Evolutionary conservation across 495 filamentous ascomycete species (phyloP), one percentile per base, ranked within the genome.

Genomic region (Aspergillus taichungensis): DNA sequence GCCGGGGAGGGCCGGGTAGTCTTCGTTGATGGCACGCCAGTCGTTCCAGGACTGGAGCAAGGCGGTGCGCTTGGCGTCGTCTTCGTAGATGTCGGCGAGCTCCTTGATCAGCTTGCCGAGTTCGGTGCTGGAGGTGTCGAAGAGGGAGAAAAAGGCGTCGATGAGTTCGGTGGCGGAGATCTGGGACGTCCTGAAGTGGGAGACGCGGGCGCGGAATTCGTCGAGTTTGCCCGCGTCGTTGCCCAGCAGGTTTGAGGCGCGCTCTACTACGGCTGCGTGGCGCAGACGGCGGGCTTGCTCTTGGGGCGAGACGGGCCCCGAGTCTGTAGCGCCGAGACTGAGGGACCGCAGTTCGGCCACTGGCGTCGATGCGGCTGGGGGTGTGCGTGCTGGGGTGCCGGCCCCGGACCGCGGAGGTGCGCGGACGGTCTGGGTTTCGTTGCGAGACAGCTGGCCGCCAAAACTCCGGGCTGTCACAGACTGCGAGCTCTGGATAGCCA

Each of bases 21-120:
- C 91, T 64, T 96, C 92, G 53, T 95, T 91, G 55, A 91, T 87
- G 8, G 87, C 89, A 10, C 85, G 87, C 87, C 92, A 94, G 64
- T 95, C 86, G 49, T 84, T 85, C 91, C 89, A 97, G 5, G 89
- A 82, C 51, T 79, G 84, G 3, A 85, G 76, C 1, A 99, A 73
- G 3, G 66, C 72, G 8, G 78, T 80, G 9, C 75, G 78, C 56
- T 95, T 96, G 8, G 54, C 56, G 34, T 82, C 75, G 39, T 90
- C 83, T 51, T 97, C 89, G 54, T 88, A 99, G 13, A 97, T 83
- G 4, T 97, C 94, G 13, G 88, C 87, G 5, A 95, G 80, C 53
- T 97, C 94, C 37, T 89, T 87, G 52, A 97, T 78, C 0, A 97
- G 75, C 34, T 89, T 96, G 7, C 90, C 89, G 0, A 99, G 71